Conservation (phyloP, 306 rosid species). For the Medicago ruthenica region DNA sequence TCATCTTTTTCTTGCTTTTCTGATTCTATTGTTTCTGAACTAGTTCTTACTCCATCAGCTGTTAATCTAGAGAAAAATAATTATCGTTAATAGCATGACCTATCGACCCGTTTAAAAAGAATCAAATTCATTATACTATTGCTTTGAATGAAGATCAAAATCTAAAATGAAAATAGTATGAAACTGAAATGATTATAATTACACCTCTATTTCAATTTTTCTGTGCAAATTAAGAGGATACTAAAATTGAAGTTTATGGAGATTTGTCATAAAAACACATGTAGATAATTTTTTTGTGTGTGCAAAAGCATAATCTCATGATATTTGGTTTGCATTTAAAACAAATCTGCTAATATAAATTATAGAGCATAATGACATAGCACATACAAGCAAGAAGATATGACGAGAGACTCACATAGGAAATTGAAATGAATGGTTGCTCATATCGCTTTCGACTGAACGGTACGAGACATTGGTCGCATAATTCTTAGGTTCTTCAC, state of each 20-base stretch:
- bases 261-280: too few relatives aligned
- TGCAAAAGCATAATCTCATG: neutral
- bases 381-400: slow-evolving; percentile 11
- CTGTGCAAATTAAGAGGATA: too few relatives aligned
- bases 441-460: slow-evolving; percentile 46
- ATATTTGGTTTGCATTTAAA: slow-evolving; percentile 13
- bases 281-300: too few relatives aligned
- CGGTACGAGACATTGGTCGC: slow-evolving; percentile 14
- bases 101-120: neutral
- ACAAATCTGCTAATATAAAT: neutral
- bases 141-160: too few relatives aligned
- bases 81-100: neutral
- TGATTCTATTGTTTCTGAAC: slow-evolving; percentile 33
- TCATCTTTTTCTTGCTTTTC: slow-evolving; percentile 46
- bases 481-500: slow-evolving; percentile 17
- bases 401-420: slow-evolving; percentile 56
- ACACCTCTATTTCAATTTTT: neutral
- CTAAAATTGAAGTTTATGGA: too few relatives aligned
- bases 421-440: slow-evolving; percentile 65
- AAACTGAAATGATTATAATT: too few relatives aligned
- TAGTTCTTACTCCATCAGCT: slow-evolving; percentile 48
- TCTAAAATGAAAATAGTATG: too few relatives aligned
- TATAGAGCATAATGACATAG: slow-evolving; percentile 1
- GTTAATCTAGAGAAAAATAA: slow-evolving; percentile 48
- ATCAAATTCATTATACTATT: too few relatives aligned